Percentiles rank a stretch among this genome's conserved stretches.
Evolutionary conservation across 2,329 filamentous ascomycete species (phyloP).

Genomic region (Chaetomium sp.): DNA sequence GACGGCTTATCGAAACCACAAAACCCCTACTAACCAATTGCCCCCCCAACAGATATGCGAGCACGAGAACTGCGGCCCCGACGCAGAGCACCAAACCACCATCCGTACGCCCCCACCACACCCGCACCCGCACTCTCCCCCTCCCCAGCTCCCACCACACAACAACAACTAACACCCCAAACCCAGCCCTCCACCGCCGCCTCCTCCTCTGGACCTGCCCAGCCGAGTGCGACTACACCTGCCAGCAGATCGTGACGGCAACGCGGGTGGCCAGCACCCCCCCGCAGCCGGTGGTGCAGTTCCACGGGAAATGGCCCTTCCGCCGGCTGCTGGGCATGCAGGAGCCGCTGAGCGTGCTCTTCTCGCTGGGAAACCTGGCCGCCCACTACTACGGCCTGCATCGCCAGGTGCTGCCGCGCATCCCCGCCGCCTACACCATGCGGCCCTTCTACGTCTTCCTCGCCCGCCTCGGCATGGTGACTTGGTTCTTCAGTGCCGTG

Average conservation of each 20-base stretch:
- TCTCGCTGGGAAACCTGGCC: conserved; percentile 87
- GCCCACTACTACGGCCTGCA: conserved; percentile 79
- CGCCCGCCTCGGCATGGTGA: conserved; percentile 76
- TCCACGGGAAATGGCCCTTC: conserved; percentile 99
- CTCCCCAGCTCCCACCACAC: not conserved
- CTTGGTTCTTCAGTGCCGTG: conserved; percentile 86
- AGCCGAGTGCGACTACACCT: conserved; percentile 95
- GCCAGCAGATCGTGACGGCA: conserved; percentile 88
- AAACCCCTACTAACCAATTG: not conserved
- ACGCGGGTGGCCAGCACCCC: conserved; percentile 61
- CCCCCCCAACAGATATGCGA: conserved; percentile 67
- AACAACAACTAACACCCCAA: conserved; percentile 28
- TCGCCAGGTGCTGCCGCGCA: conserved; percentile 65
- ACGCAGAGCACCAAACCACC: conserved; percentile 54
- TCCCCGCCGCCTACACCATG: conserved; percentile 74
- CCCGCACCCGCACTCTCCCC: conserved; percentile 8
- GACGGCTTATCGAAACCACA: not conserved
- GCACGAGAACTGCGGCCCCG: conserved; percentile 73
- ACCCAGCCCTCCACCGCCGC: conserved; percentile 79
- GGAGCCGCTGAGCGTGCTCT: conserved; percentile 90
- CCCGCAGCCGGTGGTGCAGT: conserved; percentile 73
- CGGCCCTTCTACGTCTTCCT: conserved; percentile 79
- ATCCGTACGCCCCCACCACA: conserved; percentile 64
- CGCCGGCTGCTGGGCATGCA: conserved; percentile 87
- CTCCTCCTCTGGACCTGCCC: conserved; percentile 91